phyloP scores from a whole-genome alignment of 2,329 filamentous ascomycete species.

The Peltaster fructicola region DNA sequence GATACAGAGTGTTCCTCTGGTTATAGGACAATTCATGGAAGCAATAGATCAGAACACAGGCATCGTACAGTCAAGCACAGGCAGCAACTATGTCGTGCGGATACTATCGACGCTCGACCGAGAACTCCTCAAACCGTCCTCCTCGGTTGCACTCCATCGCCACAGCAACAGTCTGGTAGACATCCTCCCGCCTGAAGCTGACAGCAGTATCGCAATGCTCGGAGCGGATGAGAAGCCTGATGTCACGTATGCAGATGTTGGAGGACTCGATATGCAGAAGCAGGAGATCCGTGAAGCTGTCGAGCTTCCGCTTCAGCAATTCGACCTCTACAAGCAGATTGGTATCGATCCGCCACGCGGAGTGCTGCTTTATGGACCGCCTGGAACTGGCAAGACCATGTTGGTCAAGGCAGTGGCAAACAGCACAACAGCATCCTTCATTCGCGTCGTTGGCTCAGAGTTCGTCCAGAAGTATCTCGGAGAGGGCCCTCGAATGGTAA shows the following conservation, averaged over 20 bases:
- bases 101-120: conserved; percentile 97
- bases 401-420: conserved; percentile 96
- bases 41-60: conserved; percentile 99
- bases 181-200: conserved; percentile 94
- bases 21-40: conserved; percentile 99
- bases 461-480: conserved; percentile 98
- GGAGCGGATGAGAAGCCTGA: conserved; percentile 94
- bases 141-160: conserved; percentile 89
- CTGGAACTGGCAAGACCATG: conserved; percentile 94
- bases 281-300: conserved; percentile 97
- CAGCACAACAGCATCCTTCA: conserved; percentile 94
- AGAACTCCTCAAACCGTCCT: conserved; percentile 93
- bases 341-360: conserved; percentile 95
- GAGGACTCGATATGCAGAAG: conserved; percentile 98
- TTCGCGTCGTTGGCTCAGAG: conserved; percentile 92
- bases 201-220: conserved; percentile 97
- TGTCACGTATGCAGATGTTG: conserved; percentile 93
- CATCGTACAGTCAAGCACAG: conserved; percentile 95
- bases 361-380: conserved; percentile 88
- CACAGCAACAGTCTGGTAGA: conserved; percentile 98
- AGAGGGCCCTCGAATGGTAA: conserved; percentile 95
- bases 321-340: conserved; percentile 97
- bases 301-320: conserved; percentile 89
- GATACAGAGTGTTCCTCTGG: conserved; percentile 92
- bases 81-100: conserved; percentile 96